Evolutionary conservation across 192 early-diverging fungal genomes (phyloP), one percentile per base, ranked within the genome.

Genomic region (Linnemannia exigua): DNA sequence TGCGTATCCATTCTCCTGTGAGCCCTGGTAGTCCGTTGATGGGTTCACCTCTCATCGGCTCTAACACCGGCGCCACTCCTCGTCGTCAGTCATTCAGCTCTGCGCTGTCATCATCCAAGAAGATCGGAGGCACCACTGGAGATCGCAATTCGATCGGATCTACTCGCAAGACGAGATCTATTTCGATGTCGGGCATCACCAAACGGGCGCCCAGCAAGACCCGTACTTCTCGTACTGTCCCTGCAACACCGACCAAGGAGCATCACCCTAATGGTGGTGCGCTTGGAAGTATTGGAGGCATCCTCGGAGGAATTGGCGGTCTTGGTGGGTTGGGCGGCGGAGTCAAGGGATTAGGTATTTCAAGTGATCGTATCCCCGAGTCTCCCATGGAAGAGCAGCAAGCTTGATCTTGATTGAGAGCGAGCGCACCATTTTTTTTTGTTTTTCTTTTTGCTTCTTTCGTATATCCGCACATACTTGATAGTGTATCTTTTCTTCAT

Each of bases 81-180:
- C 69, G 76, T 8, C 87, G 87, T 14, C 87, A 88, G 67, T 79
- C 87, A 1, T 82, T 87, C 63, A 82, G 87, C 47, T 76, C 80
- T 1, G 76, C 81, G 5, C 22, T 83, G 22, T 72, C 84, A 25
- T 54, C 67, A 17, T 71, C 70, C 28, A 70, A 69, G 68, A 83
- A 79, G 61, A 25, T 25, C 15, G 58, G 58, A 31, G 58, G 28
- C 11, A 2, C 25, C 14, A 25, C 58, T 14, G 74, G 50, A 25
- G 70, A 87, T 7, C 77, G 87, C 25, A 67, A 44, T 2, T 76
- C 61, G 19, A 47, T 83, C 44, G 80, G 81, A 4, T 73, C 87
- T 6, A 76, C 79, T 46, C 77, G 87, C 63, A 88, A 79, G 70
- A 71, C 76, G 0, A 61, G 81, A 25, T 79, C 80, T 8, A 77